These are phyloP conservation scores for Dinochytrium kinnereticum DNA, from an alignment of 371 early-diverging fungal species.

Conservation along the genomic window DNA sequence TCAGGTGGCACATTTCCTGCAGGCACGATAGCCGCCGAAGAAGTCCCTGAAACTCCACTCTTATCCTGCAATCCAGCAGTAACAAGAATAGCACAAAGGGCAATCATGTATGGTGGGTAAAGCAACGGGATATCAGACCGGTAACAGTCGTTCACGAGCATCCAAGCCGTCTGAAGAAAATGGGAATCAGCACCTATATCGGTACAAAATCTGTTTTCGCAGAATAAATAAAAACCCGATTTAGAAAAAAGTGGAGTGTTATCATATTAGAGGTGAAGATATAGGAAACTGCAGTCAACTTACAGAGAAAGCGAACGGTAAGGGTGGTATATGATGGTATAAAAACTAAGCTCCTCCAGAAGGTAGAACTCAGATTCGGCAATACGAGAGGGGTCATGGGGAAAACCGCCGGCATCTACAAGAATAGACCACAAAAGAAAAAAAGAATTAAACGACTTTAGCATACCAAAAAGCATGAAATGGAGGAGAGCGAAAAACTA, in stretches of 20 bases:
- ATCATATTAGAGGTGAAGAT: no score
- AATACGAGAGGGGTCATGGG: conserved; percentile 75
- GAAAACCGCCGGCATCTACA: conserved; percentile 54
- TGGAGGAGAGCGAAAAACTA: no score
- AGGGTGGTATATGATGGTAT: conserved; percentile 85
- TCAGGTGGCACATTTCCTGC: neutral
- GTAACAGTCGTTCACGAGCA: conserved; percentile 84
- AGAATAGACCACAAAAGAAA: neutral
- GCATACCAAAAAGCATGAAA: no score
- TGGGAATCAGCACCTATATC: conserved; percentile 21
- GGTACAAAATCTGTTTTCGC: conserved; percentile 4
- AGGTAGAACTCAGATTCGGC: conserved; percentile 92
- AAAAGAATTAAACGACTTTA: neutral
- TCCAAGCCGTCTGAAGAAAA: conserved; percentile 59
- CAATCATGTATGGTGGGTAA: conserved; percentile 88
- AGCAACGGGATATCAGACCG: conserved; percentile 77
- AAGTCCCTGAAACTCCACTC: neutral
- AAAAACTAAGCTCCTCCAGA: conserved; percentile 86
- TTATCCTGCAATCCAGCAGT: neutral
- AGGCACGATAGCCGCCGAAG: neutral
- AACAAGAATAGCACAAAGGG: conserved; percentile 64
- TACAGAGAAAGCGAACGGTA: conserved; percentile 75
- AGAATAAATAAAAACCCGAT: neutral
- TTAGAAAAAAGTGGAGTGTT: no score
- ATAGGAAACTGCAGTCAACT: conserved; percentile 23